Conservation (phyloP, 176 grass and related monocot genomes). For the Rhynchospora tenuis region DNA sequence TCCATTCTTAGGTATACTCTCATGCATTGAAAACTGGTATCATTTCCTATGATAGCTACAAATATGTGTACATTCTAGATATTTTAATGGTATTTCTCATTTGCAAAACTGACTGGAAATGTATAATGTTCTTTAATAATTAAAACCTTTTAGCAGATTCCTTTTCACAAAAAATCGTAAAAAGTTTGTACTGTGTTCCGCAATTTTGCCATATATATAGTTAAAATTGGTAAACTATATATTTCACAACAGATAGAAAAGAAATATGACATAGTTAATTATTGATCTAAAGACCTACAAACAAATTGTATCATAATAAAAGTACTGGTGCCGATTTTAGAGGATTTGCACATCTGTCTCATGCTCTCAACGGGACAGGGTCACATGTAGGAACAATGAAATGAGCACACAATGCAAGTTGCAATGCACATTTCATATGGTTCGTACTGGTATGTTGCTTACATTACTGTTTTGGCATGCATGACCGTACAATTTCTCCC, state of each 20-base stretch:
- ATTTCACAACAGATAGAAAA: neutral
- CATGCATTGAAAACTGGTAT: neutral
- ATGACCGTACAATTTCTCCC: neutral
- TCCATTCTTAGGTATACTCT: neutral
- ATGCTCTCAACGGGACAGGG: neutral
- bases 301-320: neutral
- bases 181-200: neutral
- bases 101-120: neutral
- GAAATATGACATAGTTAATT: neutral
- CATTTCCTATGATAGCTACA: neutral
- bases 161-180: neutral
- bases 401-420: neutral
- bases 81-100: neutral
- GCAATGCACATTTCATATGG: constrained; percentile 9
- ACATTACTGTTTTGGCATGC: constrained; percentile 14
- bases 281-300: neutral
- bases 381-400: constrained; percentile 24
- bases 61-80: neutral
- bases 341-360: neutral
- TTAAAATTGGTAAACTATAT: no score
- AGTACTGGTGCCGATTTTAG: neutral
- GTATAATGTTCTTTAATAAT: neutral
- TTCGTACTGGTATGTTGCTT: neutral
- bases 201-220: no score
- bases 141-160: neutral